Percentiles rank a stretch among this genome's conserved stretches.
phyloP scores from a whole-genome alignment of 805 yeast species.

The Ogataea degrootiae region DNA sequence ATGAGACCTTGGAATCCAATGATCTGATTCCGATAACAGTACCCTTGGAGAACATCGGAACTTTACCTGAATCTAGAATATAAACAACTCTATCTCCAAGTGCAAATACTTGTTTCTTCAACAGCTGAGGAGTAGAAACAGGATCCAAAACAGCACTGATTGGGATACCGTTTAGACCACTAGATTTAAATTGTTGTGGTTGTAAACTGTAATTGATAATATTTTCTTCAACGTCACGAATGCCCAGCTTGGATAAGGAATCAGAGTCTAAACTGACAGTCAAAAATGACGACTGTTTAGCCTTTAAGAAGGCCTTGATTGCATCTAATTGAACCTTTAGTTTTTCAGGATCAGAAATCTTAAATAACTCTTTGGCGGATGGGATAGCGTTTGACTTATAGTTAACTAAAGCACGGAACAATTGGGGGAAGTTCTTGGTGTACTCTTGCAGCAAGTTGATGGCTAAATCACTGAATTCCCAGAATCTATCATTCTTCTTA shows the following conservation, averaged over 20 bases:
- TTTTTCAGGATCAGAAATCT: constrained; percentile 35
- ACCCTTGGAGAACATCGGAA: constrained; percentile 83
- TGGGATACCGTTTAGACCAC: constrained; percentile 77
- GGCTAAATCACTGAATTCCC: constrained; percentile 84
- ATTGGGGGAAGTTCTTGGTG: constrained; percentile 51
- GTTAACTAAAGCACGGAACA: constrained; percentile 38
- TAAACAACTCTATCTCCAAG: constrained; percentile 90
- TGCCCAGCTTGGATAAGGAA: constrained; percentile 62
- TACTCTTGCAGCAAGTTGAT: constrained; percentile 61
- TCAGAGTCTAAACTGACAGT: constrained; percentile 76
- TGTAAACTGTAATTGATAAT: constrained; percentile 42
- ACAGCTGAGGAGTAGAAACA: constrained; percentile 59
- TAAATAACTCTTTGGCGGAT: constrained; percentile 31
- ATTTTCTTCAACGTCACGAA: constrained; percentile 60
- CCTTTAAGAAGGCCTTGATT: constrained; percentile 41
- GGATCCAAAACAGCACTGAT: constrained; percentile 78
- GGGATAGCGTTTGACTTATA: constrained; percentile 33
- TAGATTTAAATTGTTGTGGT: constrained; percentile 43
- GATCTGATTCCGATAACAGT: constrained; percentile 69
- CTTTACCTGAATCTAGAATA: constrained; percentile 82
- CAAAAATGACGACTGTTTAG: constrained; percentile 42
- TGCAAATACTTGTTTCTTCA: constrained; percentile 70
- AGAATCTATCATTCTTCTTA: constrained; percentile 54
- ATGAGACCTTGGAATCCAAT: constrained; percentile 55
- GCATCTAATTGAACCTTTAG: constrained; percentile 38